phyloP scores from a whole-genome alignment of 768 basidiomycete genomes.

The Suillus subluteus region DNA sequence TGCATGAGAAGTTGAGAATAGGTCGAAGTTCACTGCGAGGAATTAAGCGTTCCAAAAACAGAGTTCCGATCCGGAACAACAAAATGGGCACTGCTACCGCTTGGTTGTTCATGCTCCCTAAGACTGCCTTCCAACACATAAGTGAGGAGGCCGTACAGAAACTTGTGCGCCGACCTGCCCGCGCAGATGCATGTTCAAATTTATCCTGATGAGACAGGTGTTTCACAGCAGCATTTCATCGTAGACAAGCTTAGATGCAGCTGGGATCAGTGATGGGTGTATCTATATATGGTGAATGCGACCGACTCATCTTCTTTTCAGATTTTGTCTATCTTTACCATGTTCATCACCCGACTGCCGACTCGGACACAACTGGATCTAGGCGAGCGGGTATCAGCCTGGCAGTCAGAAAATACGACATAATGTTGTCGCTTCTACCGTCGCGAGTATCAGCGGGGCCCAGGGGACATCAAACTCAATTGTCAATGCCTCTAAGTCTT shows the following conservation, averaged over 20 bases:
- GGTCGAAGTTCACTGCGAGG: not conserved
- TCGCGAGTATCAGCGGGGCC: not conserved
- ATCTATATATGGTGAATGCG: not conserved
- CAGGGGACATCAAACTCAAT: not conserved
- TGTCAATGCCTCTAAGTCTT: not conserved
- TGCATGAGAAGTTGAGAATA: not conserved
- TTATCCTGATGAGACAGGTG: not conserved
- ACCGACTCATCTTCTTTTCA: not conserved
- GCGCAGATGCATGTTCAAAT: not conserved
- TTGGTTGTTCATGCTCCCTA: not conserved
- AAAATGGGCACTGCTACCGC: not conserved
- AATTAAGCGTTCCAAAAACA: conserved; percentile 2
- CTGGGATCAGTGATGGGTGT: not conserved
- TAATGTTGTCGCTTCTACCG: not conserved
- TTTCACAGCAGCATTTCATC: not conserved
- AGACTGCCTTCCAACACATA: not conserved
- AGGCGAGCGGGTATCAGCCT: not conserved
- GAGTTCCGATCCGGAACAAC: not conserved
- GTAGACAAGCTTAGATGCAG: not conserved
- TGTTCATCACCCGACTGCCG: not conserved
- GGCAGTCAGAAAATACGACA: not conserved
- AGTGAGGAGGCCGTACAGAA: not conserved
- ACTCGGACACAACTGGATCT: not conserved
- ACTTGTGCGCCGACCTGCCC: not conserved
- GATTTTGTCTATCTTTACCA: not conserved